phyloP scores from a whole-genome alignment of 331 rosid genomes.

The Pyracantha coccinea region DNA sequence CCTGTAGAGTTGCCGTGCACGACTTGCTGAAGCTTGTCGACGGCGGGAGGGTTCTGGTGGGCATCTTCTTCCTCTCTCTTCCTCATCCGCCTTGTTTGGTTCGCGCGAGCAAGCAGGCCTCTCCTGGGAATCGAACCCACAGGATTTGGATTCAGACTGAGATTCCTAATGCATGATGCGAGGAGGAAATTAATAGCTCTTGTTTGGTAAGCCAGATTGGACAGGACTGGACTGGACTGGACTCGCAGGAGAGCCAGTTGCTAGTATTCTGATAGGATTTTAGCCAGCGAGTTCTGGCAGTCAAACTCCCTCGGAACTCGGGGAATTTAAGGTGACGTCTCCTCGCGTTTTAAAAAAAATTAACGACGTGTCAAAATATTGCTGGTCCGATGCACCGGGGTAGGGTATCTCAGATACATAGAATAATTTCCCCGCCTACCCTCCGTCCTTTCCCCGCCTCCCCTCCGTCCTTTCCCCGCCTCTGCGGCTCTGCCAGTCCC shows the following conservation, averaged over 20 bases:
- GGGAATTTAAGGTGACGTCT: no score
- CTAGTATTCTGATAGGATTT: no score
- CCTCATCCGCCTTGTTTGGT: not conserved
- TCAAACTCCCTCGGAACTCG: no score
- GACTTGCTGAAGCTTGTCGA: slow-evolving; percentile 7
- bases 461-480: not conserved
- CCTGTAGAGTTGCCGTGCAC: slow-evolving; percentile 3
- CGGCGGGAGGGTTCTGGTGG: not conserved
- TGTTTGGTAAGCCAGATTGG: not conserved
- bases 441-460: not conserved
- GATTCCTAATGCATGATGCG: not conserved
- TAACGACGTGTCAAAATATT: no score
- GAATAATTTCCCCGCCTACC: no score
- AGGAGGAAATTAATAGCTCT: not conserved
- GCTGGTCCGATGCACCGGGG: no score
- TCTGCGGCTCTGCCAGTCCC: not conserved
- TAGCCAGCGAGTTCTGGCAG: no score
- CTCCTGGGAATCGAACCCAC: not conserved
- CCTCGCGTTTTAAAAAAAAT: no score
- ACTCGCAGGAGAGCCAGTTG: not conserved
- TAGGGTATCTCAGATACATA: no score
- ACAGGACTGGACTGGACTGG: not conserved
- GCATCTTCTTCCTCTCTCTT: slow-evolving; percentile 1
- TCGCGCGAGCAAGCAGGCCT: not conserved
- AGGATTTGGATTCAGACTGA: not conserved